Evolutionary conservation across 495 filamentous ascomycete genomes (phyloP), one percentile per base, ranked within the genome.

Genomic region (Diplogelasinospora grovesii): DNA sequence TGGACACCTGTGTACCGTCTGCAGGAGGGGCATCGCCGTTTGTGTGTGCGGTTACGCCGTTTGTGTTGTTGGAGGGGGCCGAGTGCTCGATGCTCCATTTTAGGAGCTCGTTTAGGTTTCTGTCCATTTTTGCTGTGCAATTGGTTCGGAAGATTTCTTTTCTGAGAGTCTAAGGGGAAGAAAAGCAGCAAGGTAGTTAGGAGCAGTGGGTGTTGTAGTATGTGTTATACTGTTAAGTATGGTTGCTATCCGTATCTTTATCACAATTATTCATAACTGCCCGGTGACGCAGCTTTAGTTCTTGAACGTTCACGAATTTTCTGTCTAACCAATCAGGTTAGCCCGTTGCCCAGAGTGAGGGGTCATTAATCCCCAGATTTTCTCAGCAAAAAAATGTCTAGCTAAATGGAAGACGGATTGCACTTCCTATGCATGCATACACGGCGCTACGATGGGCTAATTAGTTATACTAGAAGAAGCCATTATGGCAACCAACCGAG

Each of bases 81-180:
- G 53, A 82, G 67, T 95, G 86, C 57, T 94, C 76, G 62, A 97
- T 82, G 61, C 83, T 73, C 92, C 92, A 98, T 78, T 86, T 86
- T 40, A 98, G 82, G 66, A 98, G 85, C 49, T 81, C 72, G 60
- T 64, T 74, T 39, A 78, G 65, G 45, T 63, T 66, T 42, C 56
- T 60, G 38, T 71, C 67, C 60, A 66, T 68, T 41, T 18, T 41
- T 31, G 19, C 41, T 35, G 37, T n/a, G n/a, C n/a, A n/a, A n/a
- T n/a, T n/a, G n/a, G n/a, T n/a, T n/a, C n/a, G n/a, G n/a, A n/a
- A n/a, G n/a, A n/a, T n/a, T n/a, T n/a, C n/a, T n/a, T n/a, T n/a
- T n/a, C n/a, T n/a, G n/a, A n/a, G n/a, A n/a, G n/a, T n/a, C 26
- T 28, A 28, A 6, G 26, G 26, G 26, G 3, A 28, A 6, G 10